Percentiles rank a stretch among this genome's conserved stretches.
Conservation (phyloP, 2,329 filamentous ascomycete species). For the Parasarocladium wereldwijsianum region DNA sequence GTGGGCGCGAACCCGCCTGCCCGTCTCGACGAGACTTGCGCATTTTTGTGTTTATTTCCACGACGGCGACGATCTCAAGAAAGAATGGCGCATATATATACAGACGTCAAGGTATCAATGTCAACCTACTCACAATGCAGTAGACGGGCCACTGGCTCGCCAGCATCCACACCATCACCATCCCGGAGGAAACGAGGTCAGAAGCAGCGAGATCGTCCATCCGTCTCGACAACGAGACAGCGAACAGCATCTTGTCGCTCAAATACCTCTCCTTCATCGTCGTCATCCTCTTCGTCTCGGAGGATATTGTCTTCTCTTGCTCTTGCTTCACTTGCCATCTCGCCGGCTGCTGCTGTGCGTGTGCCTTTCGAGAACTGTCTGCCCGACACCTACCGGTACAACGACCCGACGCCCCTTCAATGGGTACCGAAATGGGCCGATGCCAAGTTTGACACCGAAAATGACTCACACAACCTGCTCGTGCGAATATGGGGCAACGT, state of each 20-base stretch:
- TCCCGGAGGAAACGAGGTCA: no score
- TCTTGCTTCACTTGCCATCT: constrained; percentile 14
- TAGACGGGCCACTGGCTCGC: no score
- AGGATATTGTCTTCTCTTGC: background rate
- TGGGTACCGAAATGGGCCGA: constrained; percentile 65
- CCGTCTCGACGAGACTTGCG: no score
- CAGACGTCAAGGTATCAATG: no score
- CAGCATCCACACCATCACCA: no score
- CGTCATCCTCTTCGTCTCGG: constrained; percentile 20
- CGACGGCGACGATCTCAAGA: no score
- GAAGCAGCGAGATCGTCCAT: no score
- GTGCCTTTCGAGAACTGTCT: constrained; percentile 81
- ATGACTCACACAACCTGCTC: constrained; percentile 49
- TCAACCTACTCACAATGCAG: no score
- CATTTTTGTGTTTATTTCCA: no score
- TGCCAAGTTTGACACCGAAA: constrained; percentile 53
- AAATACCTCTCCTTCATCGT: constrained; percentile 17
- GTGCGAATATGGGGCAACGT: constrained; percentile 87
- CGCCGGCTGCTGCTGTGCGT: constrained; percentile 44
- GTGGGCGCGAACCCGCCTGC: no score
- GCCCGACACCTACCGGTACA: constrained; percentile 39
- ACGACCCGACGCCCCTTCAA: constrained; percentile 50
- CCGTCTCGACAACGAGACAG: constrained; percentile 1
- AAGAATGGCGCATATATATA: no score
- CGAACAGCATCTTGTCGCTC: background rate